These are phyloP conservation scores for Osmozyma mogii DNA, from an alignment of 805 yeast genomes.

Conservation along the genomic window DNA sequence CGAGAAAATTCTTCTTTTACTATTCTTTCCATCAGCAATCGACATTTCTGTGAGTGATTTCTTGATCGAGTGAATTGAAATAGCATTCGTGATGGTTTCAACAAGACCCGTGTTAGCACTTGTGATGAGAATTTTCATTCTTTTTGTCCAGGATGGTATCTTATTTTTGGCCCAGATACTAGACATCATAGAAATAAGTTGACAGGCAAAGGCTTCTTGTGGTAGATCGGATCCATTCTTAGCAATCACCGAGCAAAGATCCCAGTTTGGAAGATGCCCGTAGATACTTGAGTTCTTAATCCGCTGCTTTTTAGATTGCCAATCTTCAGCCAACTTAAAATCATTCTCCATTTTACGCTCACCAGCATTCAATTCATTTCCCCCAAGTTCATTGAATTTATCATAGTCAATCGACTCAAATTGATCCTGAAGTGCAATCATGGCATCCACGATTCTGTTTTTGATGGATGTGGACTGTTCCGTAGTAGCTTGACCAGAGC, in stretches of 20 bases:
- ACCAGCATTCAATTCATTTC: slow-evolving; percentile 53
- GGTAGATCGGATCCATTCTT: slow-evolving; percentile 94
- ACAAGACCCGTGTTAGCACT: slow-evolving; percentile 88
- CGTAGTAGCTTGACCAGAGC: slow-evolving; percentile 50
- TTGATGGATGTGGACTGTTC: slow-evolving; percentile 24
- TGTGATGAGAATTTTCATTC: slow-evolving; percentile 87
- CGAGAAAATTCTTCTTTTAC: slow-evolving; percentile 63
- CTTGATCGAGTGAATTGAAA: slow-evolving; percentile 89
- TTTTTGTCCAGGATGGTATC: slow-evolving; percentile 82
- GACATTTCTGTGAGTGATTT: slow-evolving; percentile 80
- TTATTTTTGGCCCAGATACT: slow-evolving; percentile 68
- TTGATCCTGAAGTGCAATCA: slow-evolving; percentile 31
- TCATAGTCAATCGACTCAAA: slow-evolving; percentile 31
- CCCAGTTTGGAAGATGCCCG: slow-evolving; percentile 92
- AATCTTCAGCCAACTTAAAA: slow-evolving; percentile 87
- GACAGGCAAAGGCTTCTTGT: slow-evolving; percentile 98
- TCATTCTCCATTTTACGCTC: slow-evolving; percentile 90
- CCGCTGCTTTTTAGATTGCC: slow-evolving; percentile 76
- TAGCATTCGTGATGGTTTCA: slow-evolving; percentile 92
- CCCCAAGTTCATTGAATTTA: slow-evolving; percentile 46
- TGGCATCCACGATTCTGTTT: slow-evolving; percentile 20
- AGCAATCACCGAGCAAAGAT: slow-evolving; percentile 88
- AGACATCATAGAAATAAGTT: slow-evolving; percentile 79
- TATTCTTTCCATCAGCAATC: slow-evolving; percentile 56
- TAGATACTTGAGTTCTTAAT: slow-evolving; percentile 70